Evolutionary conservation across 2,329 filamentous ascomycete species (phyloP), one percentile per base, ranked within the genome.

Genomic region (Fusarium ambrosium): DNA sequence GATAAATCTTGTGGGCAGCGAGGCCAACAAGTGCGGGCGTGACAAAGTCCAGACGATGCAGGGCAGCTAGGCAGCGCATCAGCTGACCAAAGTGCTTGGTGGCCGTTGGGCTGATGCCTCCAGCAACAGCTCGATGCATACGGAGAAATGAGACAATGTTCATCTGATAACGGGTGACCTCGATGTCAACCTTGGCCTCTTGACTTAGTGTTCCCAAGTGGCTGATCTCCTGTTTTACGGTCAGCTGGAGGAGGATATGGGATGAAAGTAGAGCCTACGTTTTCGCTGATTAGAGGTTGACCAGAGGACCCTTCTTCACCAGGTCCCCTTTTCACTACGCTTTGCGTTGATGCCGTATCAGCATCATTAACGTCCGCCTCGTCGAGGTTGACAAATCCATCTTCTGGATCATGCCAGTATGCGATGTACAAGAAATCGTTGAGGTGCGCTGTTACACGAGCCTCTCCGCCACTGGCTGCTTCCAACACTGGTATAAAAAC

Each of bases 371-470:
- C 79, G 27, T 82, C 80, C n/a, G 79, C 72, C 39, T 94, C 92
- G 69, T 97, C 93, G 1, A 96, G 82, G 73, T 97, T 93, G 6
- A 91, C 88, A 71, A 95, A 93, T 0, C 93, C 94, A 80, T 96
- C 91, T 2, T 89, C 87, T 0, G 89, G 87, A 67, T 92, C 89
- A 79, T 98, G 95, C 85, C 92, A 94, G 82, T 98, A 95, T 0
- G 94, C 96, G 68, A 98, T 92, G 80, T 95, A 94, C 75, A 98
- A 92, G 73, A 94, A 91, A 69, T 98, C 95, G 78, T 95, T 97
- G 82, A 92, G 80, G 76, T 94, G 88, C 36, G 82, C 83, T 24
- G 86, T 88, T 60, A 92, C 85, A 60, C 84, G 85, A 4, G 87
- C 85, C 51, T 84, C 79, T 41, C 88, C 86, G 3, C 86, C 86